Evolutionary conservation across 208 protist species (phyloP), one percentile per base, ranked within the genome.

Genomic region (Angomonas ambiguus): DNA sequence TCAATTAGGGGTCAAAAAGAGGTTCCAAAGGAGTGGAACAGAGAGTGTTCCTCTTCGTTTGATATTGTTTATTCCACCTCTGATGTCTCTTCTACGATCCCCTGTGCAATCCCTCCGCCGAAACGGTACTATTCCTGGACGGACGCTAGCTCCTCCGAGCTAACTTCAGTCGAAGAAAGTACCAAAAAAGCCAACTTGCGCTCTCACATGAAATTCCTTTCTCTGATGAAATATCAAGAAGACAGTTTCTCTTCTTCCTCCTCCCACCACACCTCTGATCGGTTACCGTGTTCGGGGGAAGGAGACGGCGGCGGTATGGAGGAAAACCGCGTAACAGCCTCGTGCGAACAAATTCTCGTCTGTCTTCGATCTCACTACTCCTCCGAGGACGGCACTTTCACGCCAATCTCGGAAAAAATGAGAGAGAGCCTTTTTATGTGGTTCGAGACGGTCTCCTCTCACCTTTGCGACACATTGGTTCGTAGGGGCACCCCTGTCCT

Each of bases 401-500:
- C 58, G 1, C 63, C 63, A 32, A 59, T 68, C 30, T 25, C 60
- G 10, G 48, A 63, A n/a, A 64, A 28, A 0, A 31, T 68, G 25
- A 64, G 48, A 24, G 22, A 25, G 6, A n/a, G 59, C 4, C 31
- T 66, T 0, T 57, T 80, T 1, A 67, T 48, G 33, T n/a, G 41
- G 6, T 80, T 71, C 24, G 42, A 64, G 2, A 42, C 42, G 4
- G 55, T 73, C 5, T 42, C 33, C 2, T 35, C 28, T 41, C 35
- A 41, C 35, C 35, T 41, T 5, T 5, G 13, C 8, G 13, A n/a
- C 56, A 45, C 35, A 22, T 68, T 13, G 20, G 38, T n/a, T 32
- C 24, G 4, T 34, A 25, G 11, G 55, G 79, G 42, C 8, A 32
- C 27, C 13, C n/a, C 78, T 11, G 80, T 85, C 24, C 59, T 87